These are phyloP conservation scores for Lepraria neglecta DNA, from an alignment of 495 filamentous ascomycete species.

Conservation along the genomic window DNA sequence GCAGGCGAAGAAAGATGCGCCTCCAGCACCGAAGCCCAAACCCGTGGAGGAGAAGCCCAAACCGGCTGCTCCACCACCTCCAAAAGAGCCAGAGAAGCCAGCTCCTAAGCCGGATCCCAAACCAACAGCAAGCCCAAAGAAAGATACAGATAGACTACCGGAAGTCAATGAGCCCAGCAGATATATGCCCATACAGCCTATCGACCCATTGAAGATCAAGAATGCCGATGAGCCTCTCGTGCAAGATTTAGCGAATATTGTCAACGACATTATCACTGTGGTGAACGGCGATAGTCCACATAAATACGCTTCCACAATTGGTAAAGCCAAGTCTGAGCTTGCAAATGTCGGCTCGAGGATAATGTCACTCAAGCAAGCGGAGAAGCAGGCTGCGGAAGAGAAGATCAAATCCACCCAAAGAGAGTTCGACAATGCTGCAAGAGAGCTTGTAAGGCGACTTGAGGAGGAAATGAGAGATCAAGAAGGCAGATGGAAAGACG, in stretches of 20 bases:
- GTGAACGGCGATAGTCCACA: slow-evolving; percentile 75
- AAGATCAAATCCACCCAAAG: slow-evolving; percentile 63
- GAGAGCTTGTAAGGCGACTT: slow-evolving; percentile 64
- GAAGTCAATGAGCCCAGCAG: slow-evolving; percentile 56
- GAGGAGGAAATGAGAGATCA: slow-evolving; percentile 66
- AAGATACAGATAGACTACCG: slow-evolving; percentile 34
- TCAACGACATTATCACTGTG: slow-evolving; percentile 91
- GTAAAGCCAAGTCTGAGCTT: slow-evolving; percentile 79
- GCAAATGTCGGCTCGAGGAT: slow-evolving; percentile 69
- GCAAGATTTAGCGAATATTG: slow-evolving; percentile 86
- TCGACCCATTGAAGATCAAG: slow-evolving; percentile 66
- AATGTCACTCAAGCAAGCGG: slow-evolving; percentile 56
- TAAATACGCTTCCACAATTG: slow-evolving; percentile 68
- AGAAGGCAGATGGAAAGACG: slow-evolving; percentile 71
- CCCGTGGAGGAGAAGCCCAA: slow-evolving; percentile 31
- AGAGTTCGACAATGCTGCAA: slow-evolving; percentile 74
- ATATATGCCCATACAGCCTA: slow-evolving; percentile 54
- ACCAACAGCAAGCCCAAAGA: slow-evolving; percentile 23
- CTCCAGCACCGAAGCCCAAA: slow-evolving; percentile 23
- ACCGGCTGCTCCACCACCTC: slow-evolving; percentile 10
- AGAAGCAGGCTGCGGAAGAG: slow-evolving; percentile 64
- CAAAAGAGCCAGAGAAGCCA: slow-evolving; percentile 32
- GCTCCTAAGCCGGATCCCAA: slow-evolving; percentile 22
- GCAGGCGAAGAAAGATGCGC: slow-evolving; percentile 40
- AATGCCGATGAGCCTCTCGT: slow-evolving; percentile 78